Evolutionary conservation across 2,329 filamentous ascomycete genomes (phyloP), one percentile per base, ranked within the genome.

Genomic region (Arachnomyces sp.): DNA sequence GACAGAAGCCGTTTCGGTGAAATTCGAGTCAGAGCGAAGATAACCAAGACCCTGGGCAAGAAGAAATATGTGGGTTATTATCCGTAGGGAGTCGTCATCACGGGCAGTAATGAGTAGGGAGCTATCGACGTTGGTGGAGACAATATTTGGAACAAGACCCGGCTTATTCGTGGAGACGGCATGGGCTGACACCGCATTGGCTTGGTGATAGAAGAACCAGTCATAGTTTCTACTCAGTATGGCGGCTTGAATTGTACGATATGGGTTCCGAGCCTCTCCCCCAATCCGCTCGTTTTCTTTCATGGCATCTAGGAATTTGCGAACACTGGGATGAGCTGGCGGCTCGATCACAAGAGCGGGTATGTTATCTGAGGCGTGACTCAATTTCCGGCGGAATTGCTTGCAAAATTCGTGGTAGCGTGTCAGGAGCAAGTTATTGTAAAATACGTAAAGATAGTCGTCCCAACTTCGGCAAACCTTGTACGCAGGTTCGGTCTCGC

Each of bases 401-500:
- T 63, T 59, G 48, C 67, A 64, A 54, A 84, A 93, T 3, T 70
- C 68, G 51, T 90, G 84, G 57, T 94, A 90, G 52, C 90, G 83
- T 2, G 80, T 78, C 39, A 89, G 76, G 7, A 95, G 65, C 4
- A 90, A 69, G n/a, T 85, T 81, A 55, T 93, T 95, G 68, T 92
- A 92, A 58, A 89, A 80, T 28, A 83, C 81, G 60, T 92, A 95
- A 13, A 95, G 72, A 52, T 82, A 79, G 55, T 96, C 90, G 50
- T 95, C 86, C 82, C 88, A 93, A 15, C 74, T 79, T 37, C 76
- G 73, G 57, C 86, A 88, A 30, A 90, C 79, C 48, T 78, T 77
- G 55, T 86, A 80, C 8, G 93, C 86, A 38, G 83, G 85, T 29
- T 76, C 67, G 36, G 88, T 74, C 55, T 95, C 87, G 36, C 92